phyloP scores from a whole-genome alignment of 257 asterid genomes.

The Cynanchum wilfordii region DNA sequence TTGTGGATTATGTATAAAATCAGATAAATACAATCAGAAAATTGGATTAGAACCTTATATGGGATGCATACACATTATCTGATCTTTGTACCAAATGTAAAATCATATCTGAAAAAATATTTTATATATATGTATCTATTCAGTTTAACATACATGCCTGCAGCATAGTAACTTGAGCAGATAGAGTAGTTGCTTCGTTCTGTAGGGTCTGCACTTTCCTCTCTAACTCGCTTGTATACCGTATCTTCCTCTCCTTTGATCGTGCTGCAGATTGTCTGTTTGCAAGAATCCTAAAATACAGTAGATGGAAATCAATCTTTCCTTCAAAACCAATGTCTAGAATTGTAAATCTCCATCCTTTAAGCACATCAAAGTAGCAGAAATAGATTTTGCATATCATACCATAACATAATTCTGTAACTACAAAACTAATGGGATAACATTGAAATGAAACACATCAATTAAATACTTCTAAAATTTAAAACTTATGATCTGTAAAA shows the following conservation, averaged over 20 bases:
- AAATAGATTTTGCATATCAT: neutral
- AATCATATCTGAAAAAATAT: too few relatives aligned
- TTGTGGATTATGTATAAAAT: neutral
- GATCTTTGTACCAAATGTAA: neutral
- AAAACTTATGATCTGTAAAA: neutral
- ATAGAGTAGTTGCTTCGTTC: slow-evolving; percentile 82
- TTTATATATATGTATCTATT: neutral
- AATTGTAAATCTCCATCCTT: neutral
- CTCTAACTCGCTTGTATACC: slow-evolving; percentile 81
- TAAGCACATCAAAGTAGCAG: neutral
- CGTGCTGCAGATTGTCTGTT: slow-evolving; percentile 97
- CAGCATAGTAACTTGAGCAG: slow-evolving; percentile 83
- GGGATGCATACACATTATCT: neutral
- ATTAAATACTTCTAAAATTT: neutral
- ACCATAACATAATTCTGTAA: neutral
- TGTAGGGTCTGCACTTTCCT: slow-evolving; percentile 94
- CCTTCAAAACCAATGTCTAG: neutral
- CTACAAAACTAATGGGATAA: neutral
- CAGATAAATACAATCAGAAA: neutral
- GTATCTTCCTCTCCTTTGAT: slow-evolving; percentile 81
- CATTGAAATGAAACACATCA: neutral
- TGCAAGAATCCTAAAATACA: slow-evolving; percentile 68
- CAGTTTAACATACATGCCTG: slow-evolving; percentile 41
- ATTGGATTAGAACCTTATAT: neutral
- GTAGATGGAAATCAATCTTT: slow-evolving; percentile 6